These are phyloP conservation scores for Peronosclerospora sorghi DNA, from an alignment of 352 stramenopile genomes.

Conservation along the genomic window DNA sequence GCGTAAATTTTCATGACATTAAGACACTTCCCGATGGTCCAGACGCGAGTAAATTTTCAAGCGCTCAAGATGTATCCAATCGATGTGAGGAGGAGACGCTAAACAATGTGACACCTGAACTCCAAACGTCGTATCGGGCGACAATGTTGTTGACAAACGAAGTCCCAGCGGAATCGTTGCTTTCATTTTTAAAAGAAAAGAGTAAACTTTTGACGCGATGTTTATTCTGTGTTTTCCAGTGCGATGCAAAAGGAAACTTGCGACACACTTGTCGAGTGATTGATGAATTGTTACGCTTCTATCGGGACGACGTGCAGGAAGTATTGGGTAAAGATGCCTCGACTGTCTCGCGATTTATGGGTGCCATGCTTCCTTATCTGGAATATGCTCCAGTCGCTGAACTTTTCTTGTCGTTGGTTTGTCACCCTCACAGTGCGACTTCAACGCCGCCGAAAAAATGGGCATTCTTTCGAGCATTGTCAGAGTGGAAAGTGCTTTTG, in stretches of 20 bases:
- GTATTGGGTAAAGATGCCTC: conserved; percentile 49
- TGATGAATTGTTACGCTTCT: conserved; percentile 75
- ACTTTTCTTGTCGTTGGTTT: conserved; percentile 79
- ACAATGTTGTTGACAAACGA: conserved; percentile 87
- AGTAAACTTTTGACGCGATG: conserved; percentile 63
- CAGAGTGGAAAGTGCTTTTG: conserved; percentile 84
- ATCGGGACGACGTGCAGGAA: conserved; percentile 84
- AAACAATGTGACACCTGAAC: conserved; percentile 42
- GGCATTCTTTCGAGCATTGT: conserved; percentile 75
- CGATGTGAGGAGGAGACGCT: conserved; percentile 20
- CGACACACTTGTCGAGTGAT: conserved; percentile 83
- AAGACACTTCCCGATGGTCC: conserved; percentile 34
- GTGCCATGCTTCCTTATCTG: conserved; percentile 72
- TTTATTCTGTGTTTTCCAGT: conserved; percentile 74
- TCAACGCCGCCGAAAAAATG: conserved; percentile 74
- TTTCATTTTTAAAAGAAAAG: conserved; percentile 76
- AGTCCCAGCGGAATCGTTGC: conserved; percentile 63
- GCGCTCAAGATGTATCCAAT: conserved; percentile 1
- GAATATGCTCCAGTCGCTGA: conserved; percentile 79
- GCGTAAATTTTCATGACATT: too few species aligned
- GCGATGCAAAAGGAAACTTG: conserved; percentile 59
- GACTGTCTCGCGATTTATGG: conserved; percentile 72
- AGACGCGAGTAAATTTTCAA: conserved; percentile 17
- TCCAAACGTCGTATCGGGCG: conserved; percentile 70
- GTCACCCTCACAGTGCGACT: conserved; percentile 67